phyloP scores from a whole-genome alignment of 2,329 filamentous ascomycete species.

The Cercospora zeina region DNA sequence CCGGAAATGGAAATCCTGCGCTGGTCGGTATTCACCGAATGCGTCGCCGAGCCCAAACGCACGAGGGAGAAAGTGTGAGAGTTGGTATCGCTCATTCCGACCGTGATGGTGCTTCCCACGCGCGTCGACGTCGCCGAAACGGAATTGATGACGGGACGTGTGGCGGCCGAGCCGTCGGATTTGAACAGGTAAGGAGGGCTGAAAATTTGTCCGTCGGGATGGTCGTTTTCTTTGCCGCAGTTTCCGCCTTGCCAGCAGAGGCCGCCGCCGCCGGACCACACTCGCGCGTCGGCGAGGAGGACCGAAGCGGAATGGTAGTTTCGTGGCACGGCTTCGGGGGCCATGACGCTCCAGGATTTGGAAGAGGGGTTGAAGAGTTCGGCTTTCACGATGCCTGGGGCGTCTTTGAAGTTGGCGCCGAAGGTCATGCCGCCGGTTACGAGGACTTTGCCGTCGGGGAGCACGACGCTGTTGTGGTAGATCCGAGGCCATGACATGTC shows the following conservation, averaged over 20 bases:
- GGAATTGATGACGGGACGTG: constrained; percentile 11
- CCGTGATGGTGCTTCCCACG: constrained; percentile 4
- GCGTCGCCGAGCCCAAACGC: constrained; percentile 53
- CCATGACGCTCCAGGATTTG: constrained; percentile 22
- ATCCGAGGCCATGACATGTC: constrained; percentile 36
- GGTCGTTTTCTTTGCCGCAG: constrained; percentile 43
- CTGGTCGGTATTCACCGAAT: constrained; percentile 61
- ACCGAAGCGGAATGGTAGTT: constrained; percentile 55
- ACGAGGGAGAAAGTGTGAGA: constrained; percentile 41
- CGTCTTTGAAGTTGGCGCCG: constrained; percentile 27
- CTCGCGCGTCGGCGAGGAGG: constrained; percentile 54
- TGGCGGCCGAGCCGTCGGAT: constrained; percentile 10
- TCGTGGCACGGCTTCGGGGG: constrained; percentile 42
- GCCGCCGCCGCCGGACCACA: constrained; percentile 55
- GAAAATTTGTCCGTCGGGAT: constrained; percentile 58
- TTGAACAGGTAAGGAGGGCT: constrained; percentile 58
- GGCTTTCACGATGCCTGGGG: constrained; percentile 20
- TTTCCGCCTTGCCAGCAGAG: constrained; percentile 45
- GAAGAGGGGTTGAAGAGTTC: constrained; percentile 28
- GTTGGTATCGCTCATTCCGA: constrained; percentile 1
- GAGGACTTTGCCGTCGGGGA: constrained; percentile 42
- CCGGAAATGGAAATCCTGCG: constrained; percentile 51
- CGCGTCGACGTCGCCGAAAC: not conserved
- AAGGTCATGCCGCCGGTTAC: constrained; percentile 37
- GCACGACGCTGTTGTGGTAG: constrained; percentile 33